phyloP scores from a whole-genome alignment of 306 rosid genomes.

The Cucumis hystrix region DNA sequence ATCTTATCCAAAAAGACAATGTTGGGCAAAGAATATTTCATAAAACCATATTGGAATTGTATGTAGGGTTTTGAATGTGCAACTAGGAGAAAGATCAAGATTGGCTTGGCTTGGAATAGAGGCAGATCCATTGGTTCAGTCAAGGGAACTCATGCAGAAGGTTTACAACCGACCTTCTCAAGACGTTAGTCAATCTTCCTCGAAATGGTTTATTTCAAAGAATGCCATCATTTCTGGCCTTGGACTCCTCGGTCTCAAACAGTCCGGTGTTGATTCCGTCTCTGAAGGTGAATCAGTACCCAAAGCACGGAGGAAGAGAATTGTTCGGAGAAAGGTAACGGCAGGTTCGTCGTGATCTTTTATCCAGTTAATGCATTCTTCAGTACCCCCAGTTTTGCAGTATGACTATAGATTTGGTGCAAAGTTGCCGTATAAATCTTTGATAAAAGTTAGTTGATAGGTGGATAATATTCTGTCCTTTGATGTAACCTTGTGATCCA shows the following conservation, averaged over 20 bases:
- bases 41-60: constrained; percentile 8
- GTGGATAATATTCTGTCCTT: background rate
- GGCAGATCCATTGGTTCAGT: constrained; percentile 78
- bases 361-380: background rate
- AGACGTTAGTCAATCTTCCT: constrained; percentile 32
- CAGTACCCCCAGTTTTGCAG: constrained; percentile 10
- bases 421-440: background rate
- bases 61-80: constrained; percentile 69
- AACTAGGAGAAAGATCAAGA: constrained; percentile 81
- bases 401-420: background rate
- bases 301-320: constrained; percentile 68
- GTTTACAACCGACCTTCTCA: constrained; percentile 72
- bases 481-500: background rate
- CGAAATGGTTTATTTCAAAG: constrained; percentile 96
- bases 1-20: background rate
- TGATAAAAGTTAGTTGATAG: constrained; percentile 1
- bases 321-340: constrained; percentile 77
- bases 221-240: constrained; percentile 86
- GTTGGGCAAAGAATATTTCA: background rate
- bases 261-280: constrained; percentile 30
- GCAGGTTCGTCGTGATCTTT: constrained; percentile 38
- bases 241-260: constrained; percentile 92
- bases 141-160: constrained; percentile 54
- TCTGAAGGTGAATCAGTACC: constrained; percentile 49
- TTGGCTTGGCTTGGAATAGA: constrained; percentile 95